phyloP scores from a whole-genome alignment of 75 land plant genomes.

The Pinus albicaulis region DNA sequence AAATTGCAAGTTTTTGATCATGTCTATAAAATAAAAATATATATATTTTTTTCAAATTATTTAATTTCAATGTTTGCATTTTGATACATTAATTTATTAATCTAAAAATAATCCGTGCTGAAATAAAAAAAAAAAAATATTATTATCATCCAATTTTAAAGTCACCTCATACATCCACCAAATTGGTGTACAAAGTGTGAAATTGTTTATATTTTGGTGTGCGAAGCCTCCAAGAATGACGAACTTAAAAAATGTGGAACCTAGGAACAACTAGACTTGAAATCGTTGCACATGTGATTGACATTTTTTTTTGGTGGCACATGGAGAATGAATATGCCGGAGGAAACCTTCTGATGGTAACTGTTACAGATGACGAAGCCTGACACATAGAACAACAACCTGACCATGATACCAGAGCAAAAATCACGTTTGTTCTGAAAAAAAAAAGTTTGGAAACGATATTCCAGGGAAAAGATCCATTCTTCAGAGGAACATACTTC shows the following conservation, averaged over 20 bases:
- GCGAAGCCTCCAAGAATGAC: slow-evolving; percentile 69
- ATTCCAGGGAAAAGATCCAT: slow-evolving; percentile 44
- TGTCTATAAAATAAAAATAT: too few relatives aligned
- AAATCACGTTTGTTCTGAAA: slow-evolving; percentile 65
- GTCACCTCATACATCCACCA: too few relatives aligned
- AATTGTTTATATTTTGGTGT: neutral
- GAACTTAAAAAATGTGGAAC: slow-evolving; percentile 50
- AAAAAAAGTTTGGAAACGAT: slow-evolving; percentile 65
- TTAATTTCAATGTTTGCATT: too few relatives aligned
- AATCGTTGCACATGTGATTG: neutral
- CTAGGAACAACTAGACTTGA: neutral
- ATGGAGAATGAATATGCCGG: slow-evolving; percentile 78
- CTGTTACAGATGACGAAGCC: slow-evolving; percentile 79
- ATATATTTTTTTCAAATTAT: too few relatives aligned
- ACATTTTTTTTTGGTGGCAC: slow-evolving; percentile 31
- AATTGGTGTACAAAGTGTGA: too few relatives aligned
- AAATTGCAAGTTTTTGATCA: slow-evolving; percentile 38
- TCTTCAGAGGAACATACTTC: slow-evolving; percentile 28
- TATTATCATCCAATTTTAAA: too few relatives aligned
- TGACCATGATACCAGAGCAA: slow-evolving; percentile 49
- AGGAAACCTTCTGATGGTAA: slow-evolving; percentile 67
- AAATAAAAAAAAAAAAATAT: too few relatives aligned
- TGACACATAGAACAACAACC: slow-evolving; percentile 67
- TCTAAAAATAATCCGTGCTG: too few relatives aligned
- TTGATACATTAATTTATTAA: too few relatives aligned